These are phyloP conservation scores for Dendrobium catenatum DNA, from an alignment of 106 monocot species.

Conservation along the genomic window DNA sequence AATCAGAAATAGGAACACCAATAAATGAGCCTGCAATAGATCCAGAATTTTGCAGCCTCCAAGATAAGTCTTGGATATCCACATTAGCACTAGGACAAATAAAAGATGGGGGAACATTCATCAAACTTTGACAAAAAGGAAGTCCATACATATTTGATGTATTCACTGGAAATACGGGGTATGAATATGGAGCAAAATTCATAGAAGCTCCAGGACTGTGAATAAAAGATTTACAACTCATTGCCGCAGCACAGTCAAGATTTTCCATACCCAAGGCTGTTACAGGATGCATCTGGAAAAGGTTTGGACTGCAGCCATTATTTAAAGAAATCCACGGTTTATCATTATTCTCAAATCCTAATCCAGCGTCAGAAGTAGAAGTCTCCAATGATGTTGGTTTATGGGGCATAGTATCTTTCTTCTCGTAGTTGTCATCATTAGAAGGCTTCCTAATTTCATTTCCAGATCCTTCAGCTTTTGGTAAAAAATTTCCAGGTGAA, in stretches of 20 bases:
- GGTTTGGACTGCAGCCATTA: slow-evolving; percentile 8
- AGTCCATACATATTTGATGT: slow-evolving; percentile 23
- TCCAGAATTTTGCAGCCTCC: slow-evolving; percentile 24
- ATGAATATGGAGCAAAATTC: slow-evolving; percentile 12
- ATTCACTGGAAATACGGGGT: slow-evolving; percentile 21
- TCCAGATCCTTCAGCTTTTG: slow-evolving; percentile 16
- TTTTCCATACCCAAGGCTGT: neutral
- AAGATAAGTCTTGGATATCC: slow-evolving; percentile 5
- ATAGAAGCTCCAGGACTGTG: slow-evolving; percentile 15
- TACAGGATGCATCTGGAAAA: too few species aligned
- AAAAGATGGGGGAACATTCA: slow-evolving; percentile 31
- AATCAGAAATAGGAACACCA: slow-evolving; percentile 16
- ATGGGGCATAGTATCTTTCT: slow-evolving; percentile 10
- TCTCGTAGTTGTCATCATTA: slow-evolving; percentile 16
- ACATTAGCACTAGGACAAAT: slow-evolving; percentile 13
- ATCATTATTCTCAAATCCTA: slow-evolving; percentile 14
- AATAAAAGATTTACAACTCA: slow-evolving; percentile 11
- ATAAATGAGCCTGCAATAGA: slow-evolving; percentile 20
- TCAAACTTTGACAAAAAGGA: slow-evolving; percentile 23
- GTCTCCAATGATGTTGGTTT: slow-evolving; percentile 4
- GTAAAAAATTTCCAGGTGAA: slow-evolving; percentile 13
- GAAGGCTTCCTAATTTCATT: slow-evolving; percentile 11
- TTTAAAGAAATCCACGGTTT: slow-evolving; percentile 10
- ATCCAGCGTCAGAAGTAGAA: slow-evolving; percentile 3
- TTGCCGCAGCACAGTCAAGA: slow-evolving; percentile 15